These are phyloP conservation scores for Plasmopara viticola DNA, from an alignment of 352 stramenopile species.

Conservation along the genomic window DNA sequence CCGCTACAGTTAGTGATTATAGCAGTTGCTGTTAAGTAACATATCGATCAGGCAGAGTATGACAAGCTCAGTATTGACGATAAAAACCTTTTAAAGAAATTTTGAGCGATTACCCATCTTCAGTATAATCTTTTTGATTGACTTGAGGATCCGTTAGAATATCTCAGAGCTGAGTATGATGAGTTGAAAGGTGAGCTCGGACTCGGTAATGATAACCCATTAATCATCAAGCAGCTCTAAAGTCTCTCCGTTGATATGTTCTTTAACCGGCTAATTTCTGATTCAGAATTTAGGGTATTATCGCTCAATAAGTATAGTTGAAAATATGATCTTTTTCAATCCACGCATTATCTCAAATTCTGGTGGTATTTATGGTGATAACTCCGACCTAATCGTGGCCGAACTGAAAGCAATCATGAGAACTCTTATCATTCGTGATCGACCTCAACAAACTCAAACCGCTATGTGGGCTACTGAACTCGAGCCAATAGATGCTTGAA, in stretches of 20 bases:
- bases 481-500: conserved; percentile 8
- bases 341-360: conserved; percentile 6
- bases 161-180: conserved; percentile 8
- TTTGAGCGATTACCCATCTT: conserved; percentile 3
- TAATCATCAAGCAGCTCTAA: conserved; percentile 10
- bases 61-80: conserved; percentile 15
- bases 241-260: conserved; percentile 10
- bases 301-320: conserved; percentile 12
- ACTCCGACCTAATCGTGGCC: conserved; percentile 13
- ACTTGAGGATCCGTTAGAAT: conserved; percentile 2
- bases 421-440: conserved; percentile 5
- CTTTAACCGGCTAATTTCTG: conserved; percentile 6
- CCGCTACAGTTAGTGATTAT: conserved; percentile 7
- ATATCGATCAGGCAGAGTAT: conserved; percentile 10
- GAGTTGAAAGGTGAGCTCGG: neutral
- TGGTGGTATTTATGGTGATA: conserved; percentile 16
- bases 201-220: neutral
- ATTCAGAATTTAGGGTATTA: conserved; percentile 14
- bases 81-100: conserved; percentile 9
- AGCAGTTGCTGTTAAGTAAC: conserved; percentile 3
- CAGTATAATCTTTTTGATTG: neutral
- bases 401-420: conserved; percentile 17
- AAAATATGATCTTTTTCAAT: conserved; percentile 5
- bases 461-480: conserved; percentile 6
- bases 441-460: neutral